Conservation (phyloP, 2,329 filamentous ascomycete genomes). For the Chaetomium olivaceum region DNA sequence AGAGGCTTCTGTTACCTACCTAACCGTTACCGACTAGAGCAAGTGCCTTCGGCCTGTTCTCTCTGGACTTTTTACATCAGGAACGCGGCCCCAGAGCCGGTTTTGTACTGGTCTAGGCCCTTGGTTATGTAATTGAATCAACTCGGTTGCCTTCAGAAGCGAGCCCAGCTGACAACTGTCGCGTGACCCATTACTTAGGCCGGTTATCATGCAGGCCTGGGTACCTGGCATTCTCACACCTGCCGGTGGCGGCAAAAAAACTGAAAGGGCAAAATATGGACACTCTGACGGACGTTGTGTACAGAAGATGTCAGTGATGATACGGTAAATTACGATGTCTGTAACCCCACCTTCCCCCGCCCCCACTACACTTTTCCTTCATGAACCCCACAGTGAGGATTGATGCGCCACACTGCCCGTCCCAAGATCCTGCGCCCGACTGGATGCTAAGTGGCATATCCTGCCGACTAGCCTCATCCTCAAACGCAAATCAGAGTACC, state of each 20-base stretch:
- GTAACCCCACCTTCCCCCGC: conserved; percentile 1
- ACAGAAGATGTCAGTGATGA: neutral
- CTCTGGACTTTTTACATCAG: neutral
- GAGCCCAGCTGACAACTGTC: neutral
- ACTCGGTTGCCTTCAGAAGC: neutral
- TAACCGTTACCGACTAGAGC: neutral
- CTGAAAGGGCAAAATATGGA: too few relatives aligned
- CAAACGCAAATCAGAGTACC: neutral
- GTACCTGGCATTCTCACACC: too few relatives aligned
- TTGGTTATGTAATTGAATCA: neutral
- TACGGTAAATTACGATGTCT: neutral
- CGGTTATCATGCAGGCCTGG: neutral
- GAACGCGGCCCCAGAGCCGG: neutral
- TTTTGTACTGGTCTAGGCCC: neutral
- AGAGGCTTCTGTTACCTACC: conserved; percentile 4
- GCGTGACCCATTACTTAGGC: conserved; percentile 8
- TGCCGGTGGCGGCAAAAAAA: too few relatives aligned
- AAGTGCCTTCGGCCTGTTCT: neutral
- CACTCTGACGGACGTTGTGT: too few relatives aligned
- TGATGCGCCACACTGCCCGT: neutral
- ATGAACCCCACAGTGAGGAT: neutral
- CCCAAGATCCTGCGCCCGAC: neutral
- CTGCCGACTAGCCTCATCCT: neutral
- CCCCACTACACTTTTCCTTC: conserved; percentile 5
- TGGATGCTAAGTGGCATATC: neutral